A percentile compares a stretch with the other conserved stretches of the same genome.
Conservation (phyloP, 2,329 filamentous ascomycete genomes). For the Davidsoniella eucalypti region DNA sequence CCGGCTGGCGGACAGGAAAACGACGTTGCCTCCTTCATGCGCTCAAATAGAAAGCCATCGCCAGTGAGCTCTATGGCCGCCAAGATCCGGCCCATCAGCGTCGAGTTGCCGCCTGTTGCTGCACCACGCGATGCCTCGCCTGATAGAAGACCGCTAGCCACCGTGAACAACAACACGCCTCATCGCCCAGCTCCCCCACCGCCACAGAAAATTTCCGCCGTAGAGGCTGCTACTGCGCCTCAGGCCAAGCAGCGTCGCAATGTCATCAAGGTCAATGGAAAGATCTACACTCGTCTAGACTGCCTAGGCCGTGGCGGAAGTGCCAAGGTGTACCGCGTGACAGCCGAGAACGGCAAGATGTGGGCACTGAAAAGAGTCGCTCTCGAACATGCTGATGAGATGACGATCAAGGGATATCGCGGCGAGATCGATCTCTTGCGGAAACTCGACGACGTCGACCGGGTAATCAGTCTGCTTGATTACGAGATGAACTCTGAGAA, state of each 20-base stretch:
- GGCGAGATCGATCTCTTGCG: conserved; percentile 86
- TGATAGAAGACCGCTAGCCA: conserved; percentile 37
- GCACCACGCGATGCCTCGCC: conserved; percentile 26
- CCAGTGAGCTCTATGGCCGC: conserved; percentile 6
- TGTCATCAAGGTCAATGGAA: conserved; percentile 77
- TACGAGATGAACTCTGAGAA: conserved; percentile 90
- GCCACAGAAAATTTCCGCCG: conserved; percentile 87
- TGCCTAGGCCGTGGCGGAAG: conserved; percentile 85
- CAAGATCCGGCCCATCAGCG: conserved; percentile 2
- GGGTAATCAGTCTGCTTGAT: conserved; percentile 80
- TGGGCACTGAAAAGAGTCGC: conserved; percentile 89
- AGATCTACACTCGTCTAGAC: conserved; percentile 76
- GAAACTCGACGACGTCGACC: conserved; percentile 67
- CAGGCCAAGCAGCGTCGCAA: conserved; percentile 63
- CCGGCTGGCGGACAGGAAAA: conserved; percentile 71
- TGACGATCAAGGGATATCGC: conserved; percentile 71
- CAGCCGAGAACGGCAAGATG: conserved; percentile 91
- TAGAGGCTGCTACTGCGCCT: conserved; percentile 38
- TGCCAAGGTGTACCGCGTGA: conserved; percentile 87
- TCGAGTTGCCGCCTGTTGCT: conserved; percentile 2
- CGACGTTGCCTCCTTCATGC: conserved; percentile 54
- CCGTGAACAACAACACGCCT: conserved; percentile 51
- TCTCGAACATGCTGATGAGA: conserved; percentile 74
- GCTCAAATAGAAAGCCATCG: conserved; percentile 3
- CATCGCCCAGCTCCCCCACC: conserved; percentile 63